Percentiles rank a stretch among this genome's conserved stretches.
Conservation (phyloP, 2,329 filamentous ascomycete genomes). For the Microthyrium microscopicum region DNA sequence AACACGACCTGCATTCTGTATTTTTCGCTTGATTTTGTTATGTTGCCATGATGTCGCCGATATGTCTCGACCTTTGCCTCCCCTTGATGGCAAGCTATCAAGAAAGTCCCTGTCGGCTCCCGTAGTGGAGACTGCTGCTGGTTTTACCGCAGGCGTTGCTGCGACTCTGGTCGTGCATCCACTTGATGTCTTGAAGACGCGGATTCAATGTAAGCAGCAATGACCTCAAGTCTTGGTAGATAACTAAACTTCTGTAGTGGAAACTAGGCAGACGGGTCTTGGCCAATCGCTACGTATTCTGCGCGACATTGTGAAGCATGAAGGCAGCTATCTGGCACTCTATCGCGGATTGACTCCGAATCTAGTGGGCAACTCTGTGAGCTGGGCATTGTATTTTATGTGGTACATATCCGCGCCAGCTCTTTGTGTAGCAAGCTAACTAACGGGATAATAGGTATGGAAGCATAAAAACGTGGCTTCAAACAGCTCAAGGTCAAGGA, state of each 20-base stretch:
- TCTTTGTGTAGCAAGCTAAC: not conserved
- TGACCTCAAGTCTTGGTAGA: not conserved
- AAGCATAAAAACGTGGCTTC: conserved; percentile 39
- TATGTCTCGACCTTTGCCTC: conserved; percentile 34
- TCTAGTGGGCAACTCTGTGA: conserved; percentile 72
- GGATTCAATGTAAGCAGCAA: conserved; percentile 56
- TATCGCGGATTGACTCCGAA: conserved; percentile 88
- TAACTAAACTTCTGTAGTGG: conserved; percentile 1
- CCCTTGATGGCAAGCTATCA: conserved; percentile 25
- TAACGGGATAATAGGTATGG: conserved; percentile 27
- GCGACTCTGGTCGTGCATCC: conserved; percentile 82
- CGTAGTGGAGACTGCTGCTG: conserved; percentile 72
- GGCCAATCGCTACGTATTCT: conserved; percentile 38
- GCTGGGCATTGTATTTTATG: conserved; percentile 88
- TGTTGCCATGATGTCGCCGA: too few relatives aligned
- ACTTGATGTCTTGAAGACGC: conserved; percentile 90
- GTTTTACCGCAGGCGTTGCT: conserved; percentile 73
- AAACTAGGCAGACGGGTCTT: conserved; percentile 24
- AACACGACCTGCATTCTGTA: too few relatives aligned
- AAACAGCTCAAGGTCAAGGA: conserved; percentile 21
- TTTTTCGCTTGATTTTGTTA: too few relatives aligned
- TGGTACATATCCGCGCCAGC: conserved; percentile 24
- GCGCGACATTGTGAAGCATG: conserved; percentile 33
- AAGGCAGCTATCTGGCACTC: conserved; percentile 48
- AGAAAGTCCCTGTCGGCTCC: conserved; percentile 48